These are phyloP conservation scores for Tephrocybe sp. DNA, from an alignment of 768 basidiomycete species.

Conservation along the genomic window DNA sequence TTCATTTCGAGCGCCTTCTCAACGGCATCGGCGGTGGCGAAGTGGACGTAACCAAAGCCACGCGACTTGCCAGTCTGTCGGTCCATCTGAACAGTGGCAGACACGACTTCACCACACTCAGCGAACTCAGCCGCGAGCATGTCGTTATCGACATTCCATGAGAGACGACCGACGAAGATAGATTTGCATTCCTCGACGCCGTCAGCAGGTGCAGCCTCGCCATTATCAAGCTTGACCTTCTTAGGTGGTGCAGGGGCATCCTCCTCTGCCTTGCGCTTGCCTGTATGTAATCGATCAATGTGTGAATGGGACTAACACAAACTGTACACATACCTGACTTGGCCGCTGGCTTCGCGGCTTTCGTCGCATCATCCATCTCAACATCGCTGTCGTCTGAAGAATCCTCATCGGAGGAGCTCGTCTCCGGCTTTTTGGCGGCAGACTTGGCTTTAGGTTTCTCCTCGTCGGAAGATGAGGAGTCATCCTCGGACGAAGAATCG, in stretches of 20 bases:
- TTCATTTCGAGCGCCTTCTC: slow-evolving; percentile 78
- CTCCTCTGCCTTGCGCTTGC: slow-evolving; percentile 82
- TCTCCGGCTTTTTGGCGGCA: slow-evolving; percentile 3
- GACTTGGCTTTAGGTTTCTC: slow-evolving; percentile 13
- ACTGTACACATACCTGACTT: slow-evolving; percentile 33
- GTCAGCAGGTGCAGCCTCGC: slow-evolving; percentile 38
- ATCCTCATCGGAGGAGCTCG: neutral
- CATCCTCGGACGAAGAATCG: slow-evolving; percentile 22
- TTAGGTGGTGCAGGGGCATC: slow-evolving; percentile 61
- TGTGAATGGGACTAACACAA: neutral
- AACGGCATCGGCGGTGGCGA: slow-evolving; percentile 65
- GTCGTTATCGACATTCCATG: slow-evolving; percentile 97
- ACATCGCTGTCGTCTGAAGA: slow-evolving; percentile 45
- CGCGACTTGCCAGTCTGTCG: slow-evolving; percentile 79
- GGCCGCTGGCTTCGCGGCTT: slow-evolving; percentile 33
- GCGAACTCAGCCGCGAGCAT: slow-evolving; percentile 91
- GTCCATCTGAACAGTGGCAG: slow-evolving; percentile 87
- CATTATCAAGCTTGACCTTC: slow-evolving; percentile 77
- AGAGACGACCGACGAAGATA: slow-evolving; percentile 89
- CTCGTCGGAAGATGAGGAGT: slow-evolving; percentile 30
- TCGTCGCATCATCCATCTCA: slow-evolving; percentile 40
- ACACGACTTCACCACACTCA: slow-evolving; percentile 82
- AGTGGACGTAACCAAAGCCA: slow-evolving; percentile 84
- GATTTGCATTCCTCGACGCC: slow-evolving; percentile 56
- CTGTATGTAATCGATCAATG: slow-evolving; percentile 22